A percentile compares a stretch with the other conserved stretches of the same genome.
These are phyloP conservation scores for Cystoisospora suis DNA, from an alignment of 169 alveolate species.

Conservation along the genomic window DNA sequence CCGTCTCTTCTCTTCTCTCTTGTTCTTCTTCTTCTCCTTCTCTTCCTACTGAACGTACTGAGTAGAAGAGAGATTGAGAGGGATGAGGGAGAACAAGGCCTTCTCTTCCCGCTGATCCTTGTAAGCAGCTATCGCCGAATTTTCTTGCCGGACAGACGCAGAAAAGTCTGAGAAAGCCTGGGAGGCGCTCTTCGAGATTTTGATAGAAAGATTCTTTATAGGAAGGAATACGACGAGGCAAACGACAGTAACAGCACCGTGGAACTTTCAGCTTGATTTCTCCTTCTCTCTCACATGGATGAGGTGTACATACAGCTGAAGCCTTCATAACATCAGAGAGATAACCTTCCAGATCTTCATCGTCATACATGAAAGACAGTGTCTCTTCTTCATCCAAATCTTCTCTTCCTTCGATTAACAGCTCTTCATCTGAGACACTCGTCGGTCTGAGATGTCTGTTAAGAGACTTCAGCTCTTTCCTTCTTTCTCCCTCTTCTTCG, in stretches of 20 bases:
- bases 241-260: constrained; percentile 13
- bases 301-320: no score
- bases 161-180: background rate
- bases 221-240: constrained; percentile 1
- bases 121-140: background rate
- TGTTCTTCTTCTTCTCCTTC: no score
- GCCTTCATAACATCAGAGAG: background rate
- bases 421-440: no score
- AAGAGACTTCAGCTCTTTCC: no score
- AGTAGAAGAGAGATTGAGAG: background rate
- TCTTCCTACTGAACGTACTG: background rate
- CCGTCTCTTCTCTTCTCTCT: no score
- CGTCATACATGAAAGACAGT: background rate
- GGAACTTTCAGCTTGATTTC: background rate
- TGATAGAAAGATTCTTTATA: no score
- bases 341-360: background rate
- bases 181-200: no score
- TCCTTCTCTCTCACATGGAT: no score
- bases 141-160: background rate
- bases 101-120: background rate
- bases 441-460: no score
- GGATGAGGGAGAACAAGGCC: background rate
- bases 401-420: background rate
- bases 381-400: background rate
- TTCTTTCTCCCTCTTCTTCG: no score